These are phyloP conservation scores for Boletus huronensis DNA, from an alignment of 768 basidiomycete genomes.

Conservation along the genomic window DNA sequence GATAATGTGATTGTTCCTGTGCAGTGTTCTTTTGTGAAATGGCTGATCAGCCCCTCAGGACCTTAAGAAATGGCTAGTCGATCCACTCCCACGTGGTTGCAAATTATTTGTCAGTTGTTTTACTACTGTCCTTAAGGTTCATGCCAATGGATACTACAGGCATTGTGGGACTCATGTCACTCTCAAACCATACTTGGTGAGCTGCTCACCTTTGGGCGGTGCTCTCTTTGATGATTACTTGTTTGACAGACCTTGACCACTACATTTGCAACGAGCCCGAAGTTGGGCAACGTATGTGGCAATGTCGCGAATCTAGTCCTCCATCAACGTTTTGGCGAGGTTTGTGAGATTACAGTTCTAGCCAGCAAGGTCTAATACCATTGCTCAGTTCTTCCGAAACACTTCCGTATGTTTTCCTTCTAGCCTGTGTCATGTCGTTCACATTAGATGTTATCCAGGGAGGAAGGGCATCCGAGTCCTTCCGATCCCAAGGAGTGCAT, in stretches of 20 bases:
- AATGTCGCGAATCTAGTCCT: not conserved
- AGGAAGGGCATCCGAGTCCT: not conserved
- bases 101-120: constrained; percentile 26
- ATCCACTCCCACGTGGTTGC: constrained; percentile 26
- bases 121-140: not conserved
- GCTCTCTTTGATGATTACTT: not conserved
- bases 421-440: not conserved
- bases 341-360: constrained; percentile 1
- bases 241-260: constrained; percentile 26
- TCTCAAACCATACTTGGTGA: constrained; percentile 30
- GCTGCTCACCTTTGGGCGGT: not conserved
- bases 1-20: constrained; percentile 21
- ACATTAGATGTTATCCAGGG: constrained; percentile 3
- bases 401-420: constrained; percentile 7
- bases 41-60: constrained; percentile 10
- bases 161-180: constrained; percentile 30
- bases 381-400: not conserved
- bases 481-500: not conserved
- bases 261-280: constrained; percentile 23
- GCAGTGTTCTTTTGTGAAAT: constrained; percentile 37
- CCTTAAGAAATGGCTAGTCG: constrained; percentile 23
- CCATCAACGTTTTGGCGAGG: constrained; percentile 5
- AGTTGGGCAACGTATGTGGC: not conserved
- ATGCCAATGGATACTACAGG: constrained; percentile 12
- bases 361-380: not conserved